Conservation (phyloP, 345 rosid species). For the Salix koriyanagi region DNA sequence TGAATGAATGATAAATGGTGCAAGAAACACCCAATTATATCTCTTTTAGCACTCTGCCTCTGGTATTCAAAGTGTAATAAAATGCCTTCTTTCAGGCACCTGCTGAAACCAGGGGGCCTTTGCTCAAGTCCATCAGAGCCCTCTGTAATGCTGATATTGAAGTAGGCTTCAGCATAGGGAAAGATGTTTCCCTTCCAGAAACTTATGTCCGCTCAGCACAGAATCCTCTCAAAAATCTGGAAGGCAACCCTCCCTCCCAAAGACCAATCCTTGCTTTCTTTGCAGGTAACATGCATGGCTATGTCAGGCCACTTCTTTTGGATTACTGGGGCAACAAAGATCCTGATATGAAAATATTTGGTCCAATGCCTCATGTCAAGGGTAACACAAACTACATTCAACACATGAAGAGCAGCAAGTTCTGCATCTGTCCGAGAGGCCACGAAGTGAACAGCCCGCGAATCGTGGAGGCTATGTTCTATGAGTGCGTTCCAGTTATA, state of each 20-base stretch:
- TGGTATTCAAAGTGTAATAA: background rate
- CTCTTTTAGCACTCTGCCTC: background rate
- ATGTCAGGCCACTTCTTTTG: slow-evolving; percentile 63
- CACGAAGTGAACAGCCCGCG: slow-evolving; percentile 87
- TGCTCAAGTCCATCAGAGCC: slow-evolving; percentile 79
- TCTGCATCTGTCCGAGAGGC: slow-evolving; percentile 82
- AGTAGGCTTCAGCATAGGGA: slow-evolving; percentile 76
- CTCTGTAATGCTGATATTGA: slow-evolving; percentile 80
- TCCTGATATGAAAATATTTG: slow-evolving; percentile 78
- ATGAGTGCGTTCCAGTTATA: slow-evolving; percentile 73
- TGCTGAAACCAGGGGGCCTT: slow-evolving; percentile 56
- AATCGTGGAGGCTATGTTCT: slow-evolving; percentile 74
- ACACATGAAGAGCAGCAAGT: slow-evolving; percentile 81
- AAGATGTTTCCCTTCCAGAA: slow-evolving; percentile 81
- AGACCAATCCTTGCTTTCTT: slow-evolving; percentile 76
- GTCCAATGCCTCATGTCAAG: slow-evolving; percentile 48
- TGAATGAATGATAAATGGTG: background rate
- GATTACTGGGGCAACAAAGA: slow-evolving; percentile 75
- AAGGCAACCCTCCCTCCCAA: slow-evolving; percentile 60
- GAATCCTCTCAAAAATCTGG: slow-evolving; percentile 52
- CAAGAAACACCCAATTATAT: background rate
- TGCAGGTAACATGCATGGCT: slow-evolving; percentile 82
- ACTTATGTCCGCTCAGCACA: slow-evolving; percentile 50
- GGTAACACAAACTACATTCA: slow-evolving; percentile 56
- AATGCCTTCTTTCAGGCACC: slow-evolving; percentile 56